Percentiles rank a stretch among this genome's conserved stretches.
These are phyloP conservation scores for Ceratocystis lukuohia DNA, from an alignment of 2,329 filamentous ascomycete genomes.

Conservation along the genomic window DNA sequence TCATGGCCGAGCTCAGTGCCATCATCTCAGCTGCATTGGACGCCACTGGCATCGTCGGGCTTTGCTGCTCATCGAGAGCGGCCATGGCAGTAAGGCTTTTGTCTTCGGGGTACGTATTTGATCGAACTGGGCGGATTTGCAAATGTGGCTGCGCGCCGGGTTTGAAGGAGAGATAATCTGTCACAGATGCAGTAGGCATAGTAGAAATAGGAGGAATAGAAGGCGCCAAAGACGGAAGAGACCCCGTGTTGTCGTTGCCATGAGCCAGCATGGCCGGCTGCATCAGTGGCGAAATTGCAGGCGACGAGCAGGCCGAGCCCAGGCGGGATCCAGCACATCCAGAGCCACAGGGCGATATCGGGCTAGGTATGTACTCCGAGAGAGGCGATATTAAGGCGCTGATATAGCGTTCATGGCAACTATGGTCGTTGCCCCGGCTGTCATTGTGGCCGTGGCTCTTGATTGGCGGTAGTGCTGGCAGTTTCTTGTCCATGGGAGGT, in stretches of 20 bases:
- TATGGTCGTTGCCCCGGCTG: neutral
- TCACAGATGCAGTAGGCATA: neutral
- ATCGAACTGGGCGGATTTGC: neutral
- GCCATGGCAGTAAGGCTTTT: neutral
- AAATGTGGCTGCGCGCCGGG: neutral
- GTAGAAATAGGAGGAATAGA: too few species aligned
- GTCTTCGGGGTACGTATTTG: neutral
- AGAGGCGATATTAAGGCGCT: neutral
- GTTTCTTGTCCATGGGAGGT: neutral
- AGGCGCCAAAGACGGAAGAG: neutral
- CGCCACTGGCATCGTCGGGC: constrained; percentile 1
- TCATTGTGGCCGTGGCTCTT: neutral
- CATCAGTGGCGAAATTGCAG: neutral
- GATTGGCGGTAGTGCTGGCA: neutral
- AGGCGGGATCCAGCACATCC: neutral
- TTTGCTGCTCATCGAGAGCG: constrained; percentile 3
- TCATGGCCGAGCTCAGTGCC: constrained; percentile 38
- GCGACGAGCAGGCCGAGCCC: neutral
- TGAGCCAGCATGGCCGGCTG: neutral
- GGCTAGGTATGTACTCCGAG: neutral
- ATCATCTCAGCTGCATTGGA: constrained; percentile 16
- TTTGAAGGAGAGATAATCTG: neutral
- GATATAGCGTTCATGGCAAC: neutral
- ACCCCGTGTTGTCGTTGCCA: neutral
- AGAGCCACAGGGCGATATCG: neutral